Base-by-base conservation (phyloP, 2,329 filamentous ascomycete genomes). In the Bipolaris zeicola region DNA sequence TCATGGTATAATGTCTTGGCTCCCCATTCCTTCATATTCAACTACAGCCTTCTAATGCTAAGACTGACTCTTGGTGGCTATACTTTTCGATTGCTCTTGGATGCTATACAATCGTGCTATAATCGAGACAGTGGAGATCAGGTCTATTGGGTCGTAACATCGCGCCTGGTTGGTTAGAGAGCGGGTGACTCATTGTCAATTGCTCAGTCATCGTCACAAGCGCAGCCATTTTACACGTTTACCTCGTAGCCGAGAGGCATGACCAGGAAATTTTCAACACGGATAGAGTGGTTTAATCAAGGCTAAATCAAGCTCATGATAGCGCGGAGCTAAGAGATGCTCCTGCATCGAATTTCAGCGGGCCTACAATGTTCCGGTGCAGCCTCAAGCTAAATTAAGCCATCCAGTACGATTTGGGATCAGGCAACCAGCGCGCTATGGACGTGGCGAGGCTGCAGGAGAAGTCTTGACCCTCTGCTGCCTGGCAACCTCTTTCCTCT, bases 311-410 rank as follows among this genome's bases (percentile, higher is more conserved):
- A 52, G 53, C 42, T 52, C 39, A 31, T 28, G n/a, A 34, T 36
- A 43, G 36, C 26, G 52, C 24, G 3, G 13, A 24, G 31, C 42
- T 31, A 48, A 33, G 22, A 36, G 37, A 20, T n/a, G 53, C 36
- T 39, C 43, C 50, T 56, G 31, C 42, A 43, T 56, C n/a, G 14
- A 45, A 42, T 54, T 26, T 26, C 28, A 10, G 28, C 42, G 31
- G 42, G 7, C 43, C 36, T 33, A 26, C 43, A 45, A 42, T 34
- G 37, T 22, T 42, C 42, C 44, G 8, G 42, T 20, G 37, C 42
- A 42, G 33, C 37, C 7, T 45, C n/a, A 39, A 28, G 28, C 53
- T 56, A 52, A 52, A 52, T 56, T 43, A 48, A 56, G 53, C 20
- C 42, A 10, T 13, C 36, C 53, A 52, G 39, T 47, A 31, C 37